These are phyloP conservation scores for Fusarium chaquense DNA, from an alignment of 2,329 filamentous ascomycete genomes.

Conservation along the genomic window DNA sequence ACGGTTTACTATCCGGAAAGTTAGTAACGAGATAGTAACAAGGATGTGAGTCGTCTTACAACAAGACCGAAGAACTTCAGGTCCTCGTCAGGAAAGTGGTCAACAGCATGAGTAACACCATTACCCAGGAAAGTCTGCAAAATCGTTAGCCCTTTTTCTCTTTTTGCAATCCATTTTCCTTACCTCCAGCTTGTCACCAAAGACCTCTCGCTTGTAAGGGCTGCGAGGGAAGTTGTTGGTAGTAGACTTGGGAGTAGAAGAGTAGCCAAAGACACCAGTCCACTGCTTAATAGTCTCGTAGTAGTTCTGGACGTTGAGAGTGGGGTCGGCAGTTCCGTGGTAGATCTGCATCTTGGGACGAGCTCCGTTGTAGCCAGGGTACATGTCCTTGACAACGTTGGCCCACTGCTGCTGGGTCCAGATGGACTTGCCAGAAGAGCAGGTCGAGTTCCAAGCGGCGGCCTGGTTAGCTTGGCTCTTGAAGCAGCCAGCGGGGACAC, in stretches of 20 bases:
- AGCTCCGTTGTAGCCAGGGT: conserved; percentile 17
- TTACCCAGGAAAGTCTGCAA: conserved; percentile 10
- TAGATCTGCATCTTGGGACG: conserved; percentile 25
- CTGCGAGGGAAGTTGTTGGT: conserved; percentile 19
- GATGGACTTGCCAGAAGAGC: conserved; percentile 9
- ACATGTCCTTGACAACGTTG: conserved; percentile 26
- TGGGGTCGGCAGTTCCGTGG: conserved; percentile 13
- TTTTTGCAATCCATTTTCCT: fast-evolving
- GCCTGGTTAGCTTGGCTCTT: conserved; percentile 11
- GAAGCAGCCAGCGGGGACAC: conserved; percentile 20
- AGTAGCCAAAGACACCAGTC: conserved; percentile 22
- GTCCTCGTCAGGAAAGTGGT: conserved; percentile 23
- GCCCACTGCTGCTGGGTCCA: conserved; percentile 18
- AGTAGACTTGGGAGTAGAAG: conserved; percentile 5
- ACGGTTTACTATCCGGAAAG: neutral
- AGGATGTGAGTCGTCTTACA: neutral
- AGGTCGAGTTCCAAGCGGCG: conserved; percentile 19
- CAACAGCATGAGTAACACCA: neutral
- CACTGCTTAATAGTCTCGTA: conserved; percentile 27
- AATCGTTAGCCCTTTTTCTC: neutral
- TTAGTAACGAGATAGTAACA: neutral
- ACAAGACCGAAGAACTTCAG: conserved; percentile 22
- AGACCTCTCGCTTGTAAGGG: conserved; percentile 19
- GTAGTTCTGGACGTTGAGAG: conserved; percentile 22
- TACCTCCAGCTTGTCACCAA: conserved; percentile 20